Evolutionary conservation across 805 yeast genomes (phyloP).

Genomic region (Starmera amethionina): DNA sequence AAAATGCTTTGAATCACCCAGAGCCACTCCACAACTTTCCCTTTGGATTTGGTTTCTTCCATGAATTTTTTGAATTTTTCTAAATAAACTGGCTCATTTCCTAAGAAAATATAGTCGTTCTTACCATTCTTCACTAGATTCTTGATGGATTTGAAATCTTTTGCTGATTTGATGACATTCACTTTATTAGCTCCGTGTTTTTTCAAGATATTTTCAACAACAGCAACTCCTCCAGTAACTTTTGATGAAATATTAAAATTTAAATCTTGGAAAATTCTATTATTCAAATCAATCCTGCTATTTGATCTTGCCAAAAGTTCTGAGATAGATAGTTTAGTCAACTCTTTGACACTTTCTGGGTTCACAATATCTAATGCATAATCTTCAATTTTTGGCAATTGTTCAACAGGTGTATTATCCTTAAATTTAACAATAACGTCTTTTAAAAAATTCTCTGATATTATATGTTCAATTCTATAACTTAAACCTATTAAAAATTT

Average conservation of each 20-base stretch:
- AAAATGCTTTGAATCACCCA: conserved; percentile 53
- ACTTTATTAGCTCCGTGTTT: conserved; percentile 45
- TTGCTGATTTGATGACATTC: conserved; percentile 17
- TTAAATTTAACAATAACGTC: conserved; percentile 30
- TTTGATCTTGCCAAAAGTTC: conserved; percentile 8
- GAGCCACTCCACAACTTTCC: conserved; percentile 48
- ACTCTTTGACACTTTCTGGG: conserved; percentile 22
- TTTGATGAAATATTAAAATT: conserved; percentile 45
- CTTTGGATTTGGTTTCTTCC: conserved; percentile 8
- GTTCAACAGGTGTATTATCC: conserved; percentile 6
- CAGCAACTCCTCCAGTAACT: conserved; percentile 50
- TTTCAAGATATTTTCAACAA: conserved; percentile 44
- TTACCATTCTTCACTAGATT: conserved; percentile 7
- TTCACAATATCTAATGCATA: conserved; percentile 26
- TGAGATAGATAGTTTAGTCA: conserved; percentile 17
- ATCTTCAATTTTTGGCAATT: conserved; percentile 15
- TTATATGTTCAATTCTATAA: conserved; percentile 34
- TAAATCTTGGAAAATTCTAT: conserved; percentile 36
- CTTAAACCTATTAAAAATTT: conserved; percentile 72
- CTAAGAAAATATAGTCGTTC: conserved; percentile 19
- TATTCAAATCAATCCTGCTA: conserved; percentile 6
- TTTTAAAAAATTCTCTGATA: conserved; percentile 45
- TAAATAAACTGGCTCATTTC: conserved; percentile 23
- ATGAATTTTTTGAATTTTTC: conserved; percentile 20
- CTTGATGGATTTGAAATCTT: conserved; percentile 14